Percentiles rank a stretch among this genome's conserved stretches.
Evolutionary conservation across 1,284 basidiomycete genomes (phyloP).

Genomic region (Waitea zeae): DNA sequence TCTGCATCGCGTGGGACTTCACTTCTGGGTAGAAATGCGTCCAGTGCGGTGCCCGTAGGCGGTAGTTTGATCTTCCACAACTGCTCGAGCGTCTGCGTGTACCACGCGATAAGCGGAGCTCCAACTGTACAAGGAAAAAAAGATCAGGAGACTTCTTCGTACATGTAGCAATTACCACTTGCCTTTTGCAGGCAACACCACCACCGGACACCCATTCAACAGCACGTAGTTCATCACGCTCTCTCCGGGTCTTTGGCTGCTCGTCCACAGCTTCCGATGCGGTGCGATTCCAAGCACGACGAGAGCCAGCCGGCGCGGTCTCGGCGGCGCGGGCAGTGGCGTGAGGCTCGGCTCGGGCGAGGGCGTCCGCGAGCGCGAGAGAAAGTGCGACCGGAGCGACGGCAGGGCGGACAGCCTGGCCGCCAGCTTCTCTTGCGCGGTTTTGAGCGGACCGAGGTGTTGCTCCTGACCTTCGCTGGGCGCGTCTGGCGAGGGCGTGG

Average conservation of each 20-base stretch:
- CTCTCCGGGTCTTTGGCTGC: conserved; percentile 36
- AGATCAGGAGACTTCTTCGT: too few relatives aligned
- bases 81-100: conserved; percentile 35
- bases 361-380: conserved; percentile 28
- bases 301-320: conserved; percentile 35
- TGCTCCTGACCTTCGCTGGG: conserved; percentile 1
- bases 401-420: conserved; percentile 4
- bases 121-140: too few relatives aligned
- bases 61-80: conserved; percentile 34
- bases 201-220: conserved; percentile 39
- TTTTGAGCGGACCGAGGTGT: too few relatives aligned
- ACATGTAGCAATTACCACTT: too few relatives aligned
- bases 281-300: conserved; percentile 39
- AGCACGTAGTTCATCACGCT: conserved; percentile 45
- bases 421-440: too few relatives aligned
- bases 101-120: conserved; percentile 44
- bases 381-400: conserved; percentile 13
- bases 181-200: conserved; percentile 42
- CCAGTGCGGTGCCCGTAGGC: conserved; percentile 13
- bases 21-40: conserved; percentile 6
- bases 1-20: neutral
- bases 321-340: conserved; percentile 21
- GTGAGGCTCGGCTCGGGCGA: conserved; percentile 29
- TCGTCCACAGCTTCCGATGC: conserved; percentile 41
- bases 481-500: neutral